Conservation (phyloP, 305 asterid species). For the Rubia balearica region DNA sequence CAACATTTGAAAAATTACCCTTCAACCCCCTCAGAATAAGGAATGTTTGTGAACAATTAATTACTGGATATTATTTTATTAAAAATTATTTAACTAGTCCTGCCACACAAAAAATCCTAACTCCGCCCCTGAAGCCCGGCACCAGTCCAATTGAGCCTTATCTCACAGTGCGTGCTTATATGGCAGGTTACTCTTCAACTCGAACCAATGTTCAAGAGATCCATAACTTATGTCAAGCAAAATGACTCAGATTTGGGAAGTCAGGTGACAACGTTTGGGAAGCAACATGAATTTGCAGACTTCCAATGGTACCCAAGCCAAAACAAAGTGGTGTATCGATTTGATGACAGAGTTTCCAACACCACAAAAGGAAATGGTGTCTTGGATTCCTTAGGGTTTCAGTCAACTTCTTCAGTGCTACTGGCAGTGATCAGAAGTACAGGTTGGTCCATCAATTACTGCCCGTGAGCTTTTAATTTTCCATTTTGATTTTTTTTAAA, state of each 20-base stretch:
- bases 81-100: too few relatives aligned
- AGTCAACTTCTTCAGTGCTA: not conserved
- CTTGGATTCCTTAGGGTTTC: conserved; percentile 2
- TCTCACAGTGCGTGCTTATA: not conserved
- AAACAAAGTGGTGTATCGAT: not conserved
- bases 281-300: conserved; percentile 7
- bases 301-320: conserved; percentile 3
- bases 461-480: not conserved
- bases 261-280: not conserved
- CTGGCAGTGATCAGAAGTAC: not conserved
- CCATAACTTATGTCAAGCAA: not conserved
- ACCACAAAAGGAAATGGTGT: not conserved
- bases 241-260: conserved; percentile 3
- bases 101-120: too few relatives aligned
- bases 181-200: conserved; percentile 8
- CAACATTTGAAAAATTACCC: too few relatives aligned
- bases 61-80: too few relatives aligned
- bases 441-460: not conserved
- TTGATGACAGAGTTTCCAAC: not conserved
- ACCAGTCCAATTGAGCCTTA: not conserved
- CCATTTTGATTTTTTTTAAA: not conserved
- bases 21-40: too few relatives aligned
- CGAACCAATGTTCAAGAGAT: conserved; percentile 2
- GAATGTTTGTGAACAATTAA: too few relatives aligned
- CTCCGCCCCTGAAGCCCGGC: too few relatives aligned